These are phyloP conservation scores for Penicillium turbatum DNA, from an alignment of 495 filamentous ascomycete genomes.

Conservation along the genomic window DNA sequence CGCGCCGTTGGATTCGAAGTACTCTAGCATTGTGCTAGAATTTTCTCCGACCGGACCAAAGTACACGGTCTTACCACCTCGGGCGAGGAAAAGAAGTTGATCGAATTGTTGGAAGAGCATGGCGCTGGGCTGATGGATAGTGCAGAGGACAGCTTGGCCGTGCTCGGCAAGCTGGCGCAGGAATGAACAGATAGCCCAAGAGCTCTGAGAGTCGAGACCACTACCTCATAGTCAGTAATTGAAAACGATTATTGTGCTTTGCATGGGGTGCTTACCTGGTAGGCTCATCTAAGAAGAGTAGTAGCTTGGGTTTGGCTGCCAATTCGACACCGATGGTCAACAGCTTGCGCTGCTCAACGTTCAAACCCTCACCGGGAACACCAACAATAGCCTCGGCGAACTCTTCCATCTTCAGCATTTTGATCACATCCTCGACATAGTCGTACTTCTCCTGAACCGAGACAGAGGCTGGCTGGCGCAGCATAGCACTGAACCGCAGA, in stretches of 20 bases:
- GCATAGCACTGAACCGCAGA: conserved; percentile 73
- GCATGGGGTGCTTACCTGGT: conserved; percentile 38
- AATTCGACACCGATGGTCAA: conserved; percentile 89
- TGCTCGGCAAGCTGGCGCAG: conserved; percentile 77
- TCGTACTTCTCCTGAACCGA: conserved; percentile 41
- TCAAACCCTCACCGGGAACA: conserved; percentile 57
- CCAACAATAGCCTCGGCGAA: conserved; percentile 43
- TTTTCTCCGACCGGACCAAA: conserved; percentile 81
- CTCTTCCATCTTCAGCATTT: conserved; percentile 44
- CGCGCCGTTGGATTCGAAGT: conserved; percentile 73
- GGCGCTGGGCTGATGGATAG: conserved; percentile 91
- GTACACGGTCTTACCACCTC: conserved; percentile 78
- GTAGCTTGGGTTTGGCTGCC: conserved; percentile 76
- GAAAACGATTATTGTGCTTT: not conserved
- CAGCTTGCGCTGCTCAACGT: conserved; percentile 87
- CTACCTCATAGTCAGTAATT: conserved; percentile 32
- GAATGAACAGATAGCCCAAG: conserved; percentile 74
- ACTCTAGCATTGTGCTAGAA: conserved; percentile 61
- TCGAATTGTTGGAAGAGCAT: conserved; percentile 93
- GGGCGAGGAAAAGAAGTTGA: conserved; percentile 72
- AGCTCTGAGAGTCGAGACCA: conserved; percentile 77
- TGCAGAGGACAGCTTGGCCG: conserved; percentile 89
- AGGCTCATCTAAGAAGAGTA: conserved; percentile 90
- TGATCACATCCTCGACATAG: conserved; percentile 49
- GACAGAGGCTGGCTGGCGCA: conserved; percentile 65